Evolutionary conservation across 345 rosid genomes (phyloP).

Genomic region (Orychophragmus violaceus): DNA sequence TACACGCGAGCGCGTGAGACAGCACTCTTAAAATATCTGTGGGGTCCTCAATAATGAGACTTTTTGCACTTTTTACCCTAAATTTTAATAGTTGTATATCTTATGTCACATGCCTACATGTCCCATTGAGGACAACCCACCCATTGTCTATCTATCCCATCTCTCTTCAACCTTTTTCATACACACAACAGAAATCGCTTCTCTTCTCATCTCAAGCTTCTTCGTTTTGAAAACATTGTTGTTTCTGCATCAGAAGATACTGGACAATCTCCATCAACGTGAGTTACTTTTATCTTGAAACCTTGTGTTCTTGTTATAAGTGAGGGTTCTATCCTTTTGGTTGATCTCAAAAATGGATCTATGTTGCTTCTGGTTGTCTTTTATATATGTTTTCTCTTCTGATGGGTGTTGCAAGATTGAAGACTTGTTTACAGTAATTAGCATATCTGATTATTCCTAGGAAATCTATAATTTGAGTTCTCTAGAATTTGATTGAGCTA

Average conservation of each 20-base stretch:
- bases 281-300: slow-evolving; percentile 9
- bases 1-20: background rate
- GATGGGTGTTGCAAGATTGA: background rate
- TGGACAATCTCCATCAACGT: slow-evolving; percentile 31
- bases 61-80: slow-evolving; percentile 17
- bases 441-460: background rate
- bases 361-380: background rate
- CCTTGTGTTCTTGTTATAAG: background rate
- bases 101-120: slow-evolving; percentile 36
- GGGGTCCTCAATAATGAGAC: background rate
- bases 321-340: background rate
- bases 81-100: background rate
- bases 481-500: background rate
- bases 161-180: background rate
- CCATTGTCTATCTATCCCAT: slow-evolving; percentile 38
- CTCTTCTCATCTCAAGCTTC: slow-evolving; percentile 6
- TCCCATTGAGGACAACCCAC: slow-evolving; percentile 31
- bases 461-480: background rate
- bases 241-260: background rate
- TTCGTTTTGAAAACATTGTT: background rate
- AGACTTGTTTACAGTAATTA: background rate
- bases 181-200: background rate
- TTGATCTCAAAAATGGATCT: background rate
- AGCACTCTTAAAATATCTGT: background rate
- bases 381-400: background rate